phyloP scores from a whole-genome alignment of 176 grass and related monocot species.

The Microstegium vimineum region DNA sequence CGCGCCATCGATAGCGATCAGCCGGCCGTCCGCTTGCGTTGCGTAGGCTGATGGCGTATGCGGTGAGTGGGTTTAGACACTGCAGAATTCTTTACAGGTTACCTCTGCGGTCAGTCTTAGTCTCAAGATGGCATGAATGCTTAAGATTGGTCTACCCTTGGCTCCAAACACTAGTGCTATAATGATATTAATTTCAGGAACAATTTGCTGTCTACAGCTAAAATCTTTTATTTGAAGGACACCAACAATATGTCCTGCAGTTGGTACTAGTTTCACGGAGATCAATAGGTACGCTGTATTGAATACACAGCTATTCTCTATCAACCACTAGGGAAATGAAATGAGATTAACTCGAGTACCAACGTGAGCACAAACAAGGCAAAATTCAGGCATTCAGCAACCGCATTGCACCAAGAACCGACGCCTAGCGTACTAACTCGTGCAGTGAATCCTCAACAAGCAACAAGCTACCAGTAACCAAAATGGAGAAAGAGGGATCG shows the following conservation, averaged over 20 bases:
- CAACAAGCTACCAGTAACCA: background rate
- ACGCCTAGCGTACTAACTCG: background rate
- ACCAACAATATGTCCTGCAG: background rate
- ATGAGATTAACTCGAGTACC: background rate
- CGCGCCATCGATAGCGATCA: too few species aligned
- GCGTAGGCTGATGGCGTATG: too few species aligned
- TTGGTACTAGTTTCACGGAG: background rate
- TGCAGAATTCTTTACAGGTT: too few species aligned
- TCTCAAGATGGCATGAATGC: background rate
- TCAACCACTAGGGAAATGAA: conserved; percentile 1
- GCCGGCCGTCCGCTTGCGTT: too few species aligned
- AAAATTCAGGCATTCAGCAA: background rate
- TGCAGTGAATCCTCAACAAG: background rate
- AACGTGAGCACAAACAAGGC: background rate
- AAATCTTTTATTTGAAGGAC: background rate
- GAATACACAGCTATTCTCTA: background rate
- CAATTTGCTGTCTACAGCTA: background rate
- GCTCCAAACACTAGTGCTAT: background rate
- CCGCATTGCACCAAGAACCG: background rate
- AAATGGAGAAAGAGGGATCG: background rate
- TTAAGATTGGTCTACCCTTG: background rate
- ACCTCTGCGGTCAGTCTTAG: too few species aligned
- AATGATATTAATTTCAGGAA: background rate
- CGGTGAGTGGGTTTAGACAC: too few species aligned
- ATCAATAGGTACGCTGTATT: background rate